Percentiles rank a stretch among this genome's conserved stretches.
Evolutionary conservation across 352 stramenopile genomes (phyloP).

Genomic region (Pythium scleroteichum): DNA sequence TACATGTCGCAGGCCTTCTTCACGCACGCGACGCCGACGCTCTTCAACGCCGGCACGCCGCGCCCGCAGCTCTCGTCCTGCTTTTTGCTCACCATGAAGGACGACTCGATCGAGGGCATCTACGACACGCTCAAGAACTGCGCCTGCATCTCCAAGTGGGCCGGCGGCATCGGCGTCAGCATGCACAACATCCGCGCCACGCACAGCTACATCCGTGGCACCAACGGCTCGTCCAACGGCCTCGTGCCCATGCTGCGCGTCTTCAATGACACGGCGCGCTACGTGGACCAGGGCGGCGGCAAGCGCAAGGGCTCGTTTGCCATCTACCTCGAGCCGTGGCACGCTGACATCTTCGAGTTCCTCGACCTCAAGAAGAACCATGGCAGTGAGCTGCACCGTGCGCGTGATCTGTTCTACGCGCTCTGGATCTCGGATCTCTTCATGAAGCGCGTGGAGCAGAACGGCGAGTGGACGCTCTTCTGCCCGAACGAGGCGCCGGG

Average conservation of each 20-base stretch:
- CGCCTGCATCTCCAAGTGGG: slow-evolving; percentile 99
- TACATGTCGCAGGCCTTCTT: slow-evolving; percentile 97
- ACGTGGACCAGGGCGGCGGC: slow-evolving; percentile 98
- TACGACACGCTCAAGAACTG: slow-evolving; percentile 99
- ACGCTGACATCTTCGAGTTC: slow-evolving; percentile 99
- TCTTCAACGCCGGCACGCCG: slow-evolving; percentile 99
- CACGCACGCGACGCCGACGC: slow-evolving; percentile 98
- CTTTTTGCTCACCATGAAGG: slow-evolving; percentile 98
- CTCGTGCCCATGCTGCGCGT: slow-evolving; percentile 99
- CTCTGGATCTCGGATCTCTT: slow-evolving; percentile 99
- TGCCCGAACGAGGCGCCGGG: slow-evolving; percentile 98
- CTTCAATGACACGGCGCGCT: slow-evolving; percentile 99
- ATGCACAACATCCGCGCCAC: slow-evolving; percentile 98
- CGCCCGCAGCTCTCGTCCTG: slow-evolving; percentile 98
- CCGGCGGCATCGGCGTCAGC: slow-evolving; percentile 97
- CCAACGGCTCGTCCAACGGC: slow-evolving; percentile 98
- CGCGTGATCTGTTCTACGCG: slow-evolving; percentile 98
- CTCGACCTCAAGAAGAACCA: slow-evolving; percentile 99
- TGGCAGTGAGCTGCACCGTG: slow-evolving; percentile 97
- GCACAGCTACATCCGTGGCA: slow-evolving; percentile 98
- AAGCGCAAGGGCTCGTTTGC: slow-evolving; percentile 98
- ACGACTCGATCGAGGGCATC: slow-evolving; percentile 99
- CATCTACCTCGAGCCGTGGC: slow-evolving; percentile 99
- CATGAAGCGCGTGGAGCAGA: slow-evolving; percentile 98
- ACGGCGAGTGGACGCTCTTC: slow-evolving; percentile 97